Evolutionary conservation across 495 filamentous ascomycete species (phyloP).

Genomic region (Elasticomyces elasticus): DNA sequence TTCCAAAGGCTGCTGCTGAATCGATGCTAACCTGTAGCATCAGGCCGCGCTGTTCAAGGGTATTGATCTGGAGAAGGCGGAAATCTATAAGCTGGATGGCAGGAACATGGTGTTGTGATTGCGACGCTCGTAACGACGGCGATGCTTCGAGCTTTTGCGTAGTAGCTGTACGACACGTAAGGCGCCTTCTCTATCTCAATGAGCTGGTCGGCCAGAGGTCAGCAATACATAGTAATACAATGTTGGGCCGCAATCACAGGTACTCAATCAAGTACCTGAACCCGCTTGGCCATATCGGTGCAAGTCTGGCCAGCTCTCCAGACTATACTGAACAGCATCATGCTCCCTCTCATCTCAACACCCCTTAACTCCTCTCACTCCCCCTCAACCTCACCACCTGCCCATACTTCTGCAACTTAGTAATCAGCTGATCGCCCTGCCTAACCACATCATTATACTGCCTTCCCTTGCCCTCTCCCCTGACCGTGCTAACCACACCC

Average conservation of each 20-base stretch:
- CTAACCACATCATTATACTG: slow-evolving; percentile 85
- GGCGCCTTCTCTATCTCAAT: no score
- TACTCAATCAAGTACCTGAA: no score
- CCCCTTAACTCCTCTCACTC: slow-evolving; percentile 63
- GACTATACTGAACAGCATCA: no score
- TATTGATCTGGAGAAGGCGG: slow-evolving; percentile 6
- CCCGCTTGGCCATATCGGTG: no score
- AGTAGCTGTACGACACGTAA: no score
- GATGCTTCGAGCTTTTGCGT: no score
- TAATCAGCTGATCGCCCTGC: slow-evolving; percentile 93
- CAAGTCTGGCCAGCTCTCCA: no score
- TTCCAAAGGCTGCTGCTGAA: not conserved
- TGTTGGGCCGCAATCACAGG: no score
- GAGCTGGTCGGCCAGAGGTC: no score
- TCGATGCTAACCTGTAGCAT: not conserved
- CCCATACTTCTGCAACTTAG: slow-evolving; percentile 97
- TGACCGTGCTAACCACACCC: slow-evolving; percentile 93
- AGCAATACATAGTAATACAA: no score
- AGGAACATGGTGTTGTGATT: not conserved
- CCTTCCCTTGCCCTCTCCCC: slow-evolving; percentile 74
- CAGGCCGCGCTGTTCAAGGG: slow-evolving; percentile 6
- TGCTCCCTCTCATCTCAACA: not conserved
- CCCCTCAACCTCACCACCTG: slow-evolving; percentile 89
- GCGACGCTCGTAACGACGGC: no score
- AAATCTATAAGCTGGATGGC: not conserved